Evolutionary conservation across 306 rosid genomes (phyloP).

Genomic region (Quercus engelmannii): DNA sequence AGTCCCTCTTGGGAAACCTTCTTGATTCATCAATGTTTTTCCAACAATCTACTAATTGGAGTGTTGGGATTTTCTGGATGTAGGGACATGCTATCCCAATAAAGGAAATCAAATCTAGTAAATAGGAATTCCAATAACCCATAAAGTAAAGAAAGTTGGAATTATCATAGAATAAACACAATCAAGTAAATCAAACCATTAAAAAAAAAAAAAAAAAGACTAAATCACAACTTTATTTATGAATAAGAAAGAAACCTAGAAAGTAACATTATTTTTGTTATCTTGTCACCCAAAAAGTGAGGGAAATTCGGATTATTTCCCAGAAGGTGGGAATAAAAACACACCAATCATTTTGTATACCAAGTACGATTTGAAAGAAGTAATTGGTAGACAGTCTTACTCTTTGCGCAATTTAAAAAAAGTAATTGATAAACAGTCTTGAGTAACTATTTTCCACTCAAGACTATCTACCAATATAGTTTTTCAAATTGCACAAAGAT

Average conservation of each 20-base stretch:
- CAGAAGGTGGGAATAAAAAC: too few relatives aligned
- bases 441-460: too few relatives aligned
- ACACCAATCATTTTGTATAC: too few relatives aligned
- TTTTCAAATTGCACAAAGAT: too few relatives aligned
- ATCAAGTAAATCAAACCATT: slow-evolving; percentile 2
- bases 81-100: slow-evolving; percentile 15
- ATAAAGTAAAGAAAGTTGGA: neutral
- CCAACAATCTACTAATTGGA: neutral
- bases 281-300: neutral
- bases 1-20: neutral
- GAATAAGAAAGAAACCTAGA: neutral
- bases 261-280: neutral
- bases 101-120: neutral
- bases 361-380: too few relatives aligned
- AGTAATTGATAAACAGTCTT: too few relatives aligned
- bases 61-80: slow-evolving; percentile 6
- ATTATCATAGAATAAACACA: neutral
- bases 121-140: neutral
- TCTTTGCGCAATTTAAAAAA: too few relatives aligned
- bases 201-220: too few relatives aligned
- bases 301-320: neutral
- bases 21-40: neutral
- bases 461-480: too few relatives aligned
- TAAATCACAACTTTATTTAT: neutral
- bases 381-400: too few relatives aligned